Base-by-base conservation (phyloP, 2,329 filamentous ascomycete species). In the Colletotrichum kahawae region DNA sequence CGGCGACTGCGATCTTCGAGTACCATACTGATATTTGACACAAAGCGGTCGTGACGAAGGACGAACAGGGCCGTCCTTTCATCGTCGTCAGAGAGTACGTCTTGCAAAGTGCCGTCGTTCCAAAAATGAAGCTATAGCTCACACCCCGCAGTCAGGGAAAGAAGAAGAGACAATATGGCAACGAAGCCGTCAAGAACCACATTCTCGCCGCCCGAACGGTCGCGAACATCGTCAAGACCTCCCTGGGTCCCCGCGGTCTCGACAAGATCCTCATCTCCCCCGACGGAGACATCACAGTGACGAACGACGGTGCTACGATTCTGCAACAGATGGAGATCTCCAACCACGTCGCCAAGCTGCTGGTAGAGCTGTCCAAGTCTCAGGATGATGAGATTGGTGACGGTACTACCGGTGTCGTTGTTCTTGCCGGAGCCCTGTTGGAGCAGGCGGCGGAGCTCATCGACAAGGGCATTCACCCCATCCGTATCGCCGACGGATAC, bases 201-300 rank as follows among this genome's bases (percentile, higher is more conserved):
- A 99, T 99, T 82, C 92, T 98, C 81, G 96, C 97, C 76, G 97
- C 97, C 70, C 93, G 96, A 84, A 98, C 97, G 74, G 96, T 99
- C 80, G 94, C 97, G 80, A 98, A 95, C 87, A 97, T 99, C 81
- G 95, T 99, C 87, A 98, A 98, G 90, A 97, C 95, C 76, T 99
- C 97, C 78, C 90, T 99, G 81, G 97, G 97, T 66, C 97, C 97
- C 70, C 94, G 97, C 80, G 97, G 97, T 78, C 93, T 99, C 82
- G 97, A 99, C 90, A 99, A 99, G 90, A 99, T 99, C 83, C 92
- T 99, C 80, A 99, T 99, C 81, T 99, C 97, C 67, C 95, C 97
- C 77, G 97, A 99, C 84, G 97, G 97, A 84, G 97, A 99, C 86
- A 99, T 99, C 85, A 99, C 97, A 77, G 95, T 99, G 77, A 99